Evolutionary conservation across 495 filamentous ascomycete genomes (phyloP).

Genomic region (Trichoderma gamsii): DNA sequence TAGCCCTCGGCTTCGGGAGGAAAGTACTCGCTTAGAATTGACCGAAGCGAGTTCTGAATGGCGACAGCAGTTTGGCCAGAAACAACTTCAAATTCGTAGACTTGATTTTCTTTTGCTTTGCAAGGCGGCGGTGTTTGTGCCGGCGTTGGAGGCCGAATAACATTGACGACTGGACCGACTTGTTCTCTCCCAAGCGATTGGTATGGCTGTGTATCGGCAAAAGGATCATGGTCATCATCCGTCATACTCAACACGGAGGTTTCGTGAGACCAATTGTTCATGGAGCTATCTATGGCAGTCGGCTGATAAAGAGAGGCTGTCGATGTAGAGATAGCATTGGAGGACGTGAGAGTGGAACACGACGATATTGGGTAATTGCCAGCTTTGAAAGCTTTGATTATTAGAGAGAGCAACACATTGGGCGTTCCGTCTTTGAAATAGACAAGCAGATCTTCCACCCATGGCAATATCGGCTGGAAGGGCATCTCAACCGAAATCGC

Average conservation of each 20-base stretch:
- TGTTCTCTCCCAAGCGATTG: not conserved
- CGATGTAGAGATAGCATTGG: not conserved
- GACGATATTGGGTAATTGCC: slow-evolving; percentile 24
- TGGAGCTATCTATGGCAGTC: not conserved
- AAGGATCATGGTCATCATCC: slow-evolving; percentile 30
- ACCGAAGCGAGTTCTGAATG: slow-evolving; percentile 38
- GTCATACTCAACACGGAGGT: not conserved
- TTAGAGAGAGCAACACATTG: slow-evolving; percentile 26
- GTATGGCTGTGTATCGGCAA: slow-evolving; percentile 21
- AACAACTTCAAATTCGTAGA: slow-evolving; percentile 32
- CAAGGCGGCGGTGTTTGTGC: slow-evolving; percentile 21
- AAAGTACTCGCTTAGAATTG: slow-evolving; percentile 33
- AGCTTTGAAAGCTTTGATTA: slow-evolving; percentile 29
- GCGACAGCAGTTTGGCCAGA: slow-evolving; percentile 33
- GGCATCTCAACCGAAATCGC: slow-evolving; percentile 12
- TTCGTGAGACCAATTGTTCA: not conserved
- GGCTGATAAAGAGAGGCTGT: not conserved
- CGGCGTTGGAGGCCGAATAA: slow-evolving; percentile 22
- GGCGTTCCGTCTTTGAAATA: slow-evolving; percentile 30
- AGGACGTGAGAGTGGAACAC: slow-evolving; percentile 5
- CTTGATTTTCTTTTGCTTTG: slow-evolving; percentile 19
- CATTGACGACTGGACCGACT: not conserved
- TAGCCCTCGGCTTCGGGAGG: slow-evolving; percentile 31
- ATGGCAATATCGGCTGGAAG: slow-evolving; percentile 32
- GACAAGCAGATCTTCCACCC: slow-evolving; percentile 40